phyloP scores from a whole-genome alignment of 345 rosid species.

The Eucalyptus victrix region DNA sequence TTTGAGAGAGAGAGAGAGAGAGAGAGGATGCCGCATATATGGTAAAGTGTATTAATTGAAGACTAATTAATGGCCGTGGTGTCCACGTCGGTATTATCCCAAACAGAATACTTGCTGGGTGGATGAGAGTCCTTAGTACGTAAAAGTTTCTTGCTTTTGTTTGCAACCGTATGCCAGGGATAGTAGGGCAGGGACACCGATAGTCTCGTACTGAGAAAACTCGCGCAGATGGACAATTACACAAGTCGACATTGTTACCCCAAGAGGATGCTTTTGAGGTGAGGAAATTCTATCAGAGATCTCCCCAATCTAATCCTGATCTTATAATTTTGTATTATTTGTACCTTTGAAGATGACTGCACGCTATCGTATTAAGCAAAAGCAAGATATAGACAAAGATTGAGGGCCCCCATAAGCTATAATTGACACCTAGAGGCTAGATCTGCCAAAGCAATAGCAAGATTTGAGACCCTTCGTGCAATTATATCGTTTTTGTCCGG shows the following conservation, averaged over 20 bases:
- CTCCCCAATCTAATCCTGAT: neutral
- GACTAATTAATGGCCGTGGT: neutral
- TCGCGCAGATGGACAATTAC: neutral
- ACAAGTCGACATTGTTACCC: neutral
- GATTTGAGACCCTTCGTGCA: neutral
- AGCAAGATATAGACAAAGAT: neutral
- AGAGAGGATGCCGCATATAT: neutral
- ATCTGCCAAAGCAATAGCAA: neutral
- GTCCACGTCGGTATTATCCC: neutral
- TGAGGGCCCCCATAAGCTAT: neutral
- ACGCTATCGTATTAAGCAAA: neutral
- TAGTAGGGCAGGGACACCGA: neutral
- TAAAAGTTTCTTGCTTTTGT: neutral
- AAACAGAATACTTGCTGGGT: neutral
- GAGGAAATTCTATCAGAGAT: neutral
- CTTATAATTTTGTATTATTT: neutral
- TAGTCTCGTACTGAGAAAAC: neutral
- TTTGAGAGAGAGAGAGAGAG: neutral
- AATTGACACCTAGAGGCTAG: neutral
- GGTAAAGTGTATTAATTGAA: neutral
- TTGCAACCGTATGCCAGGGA: neutral
- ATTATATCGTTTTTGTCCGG: neutral
- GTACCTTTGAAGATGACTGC: neutral
- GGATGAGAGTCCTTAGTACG: neutral
- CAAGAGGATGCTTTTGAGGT: neutral